phyloP scores from a whole-genome alignment of 495 filamentous ascomycete genomes.

The Penicillium cinerascens region DNA sequence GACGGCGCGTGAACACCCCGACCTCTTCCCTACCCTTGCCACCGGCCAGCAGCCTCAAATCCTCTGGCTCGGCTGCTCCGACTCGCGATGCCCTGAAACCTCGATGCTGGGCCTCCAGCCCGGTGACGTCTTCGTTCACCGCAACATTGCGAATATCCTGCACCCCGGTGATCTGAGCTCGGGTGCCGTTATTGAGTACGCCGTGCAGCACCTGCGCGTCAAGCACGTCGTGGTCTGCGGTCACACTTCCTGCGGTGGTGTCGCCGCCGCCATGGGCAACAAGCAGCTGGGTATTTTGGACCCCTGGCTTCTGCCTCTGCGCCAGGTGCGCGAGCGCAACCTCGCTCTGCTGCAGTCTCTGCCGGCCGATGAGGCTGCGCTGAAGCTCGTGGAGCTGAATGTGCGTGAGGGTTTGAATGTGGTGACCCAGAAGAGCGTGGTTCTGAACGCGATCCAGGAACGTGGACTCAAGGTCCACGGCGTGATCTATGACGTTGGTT shows the following conservation, averaged over 20 bases:
- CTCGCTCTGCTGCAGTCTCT: constrained; percentile 46
- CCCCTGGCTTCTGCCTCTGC: constrained; percentile 73
- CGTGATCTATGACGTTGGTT: constrained; percentile 62
- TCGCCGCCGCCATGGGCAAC: constrained; percentile 64
- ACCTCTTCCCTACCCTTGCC: constrained; percentile 68
- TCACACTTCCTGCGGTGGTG: constrained; percentile 79
- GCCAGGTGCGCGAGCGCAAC: constrained; percentile 56
- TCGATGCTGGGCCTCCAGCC: constrained; percentile 76
- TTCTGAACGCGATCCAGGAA: constrained; percentile 63
- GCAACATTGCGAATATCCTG: constrained; percentile 91
- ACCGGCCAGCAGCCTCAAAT: constrained; percentile 70
- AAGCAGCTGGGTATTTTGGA: constrained; percentile 73
- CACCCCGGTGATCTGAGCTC: constrained; percentile 73
- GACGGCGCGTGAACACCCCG: constrained; percentile 61
- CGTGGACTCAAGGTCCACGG: constrained; percentile 73
- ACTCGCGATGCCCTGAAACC: constrained; percentile 85
- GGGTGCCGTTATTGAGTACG: constrained; percentile 77
- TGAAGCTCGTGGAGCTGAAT: constrained; percentile 64
- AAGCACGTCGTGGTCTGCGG: constrained; percentile 82
- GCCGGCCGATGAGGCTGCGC: constrained; percentile 39
- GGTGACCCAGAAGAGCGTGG: constrained; percentile 56
- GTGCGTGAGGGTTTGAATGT: constrained; percentile 62
- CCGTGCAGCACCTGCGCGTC: constrained; percentile 70
- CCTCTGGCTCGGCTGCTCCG: constrained; percentile 91
- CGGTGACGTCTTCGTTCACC: constrained; percentile 89